Evolutionary conservation across 2,329 filamentous ascomycete genomes (phyloP).

Genomic region (Trichophyton mentagrophytes): DNA sequence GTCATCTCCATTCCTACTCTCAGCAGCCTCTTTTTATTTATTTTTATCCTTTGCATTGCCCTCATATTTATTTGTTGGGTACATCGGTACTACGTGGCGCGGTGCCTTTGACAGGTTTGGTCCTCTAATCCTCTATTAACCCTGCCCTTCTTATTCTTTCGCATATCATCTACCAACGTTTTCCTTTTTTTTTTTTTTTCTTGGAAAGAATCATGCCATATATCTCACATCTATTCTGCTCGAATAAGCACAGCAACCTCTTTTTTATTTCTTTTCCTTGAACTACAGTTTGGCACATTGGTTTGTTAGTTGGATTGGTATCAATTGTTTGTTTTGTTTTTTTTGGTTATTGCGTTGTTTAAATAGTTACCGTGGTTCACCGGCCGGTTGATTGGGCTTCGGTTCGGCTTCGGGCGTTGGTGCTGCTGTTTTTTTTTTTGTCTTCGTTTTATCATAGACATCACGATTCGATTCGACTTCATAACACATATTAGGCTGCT

Average conservation of each 20-base stretch:
- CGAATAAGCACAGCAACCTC: neutral
- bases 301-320: neutral
- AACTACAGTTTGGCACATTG: neutral
- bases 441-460: neutral
- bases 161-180: neutral
- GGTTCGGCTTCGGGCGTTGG: neutral
- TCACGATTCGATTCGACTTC: neutral
- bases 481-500: neutral
- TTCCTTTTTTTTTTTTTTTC: neutral
- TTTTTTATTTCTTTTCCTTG: neutral
- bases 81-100: neutral
- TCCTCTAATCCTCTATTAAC: neutral
- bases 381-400: neutral
- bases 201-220: neutral
- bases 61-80: neutral
- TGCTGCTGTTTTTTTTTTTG: neutral
- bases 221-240: neutral
- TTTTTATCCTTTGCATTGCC: neutral
- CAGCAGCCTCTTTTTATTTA: neutral
- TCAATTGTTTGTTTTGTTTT: neutral
- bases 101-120: neutral
- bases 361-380: neutral
- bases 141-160: neutral
- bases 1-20: neutral
- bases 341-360: neutral